These are phyloP conservation scores for Cytospora chrysosperma DNA, from an alignment of 2,329 filamentous ascomycete genomes.

Conservation along the genomic window DNA sequence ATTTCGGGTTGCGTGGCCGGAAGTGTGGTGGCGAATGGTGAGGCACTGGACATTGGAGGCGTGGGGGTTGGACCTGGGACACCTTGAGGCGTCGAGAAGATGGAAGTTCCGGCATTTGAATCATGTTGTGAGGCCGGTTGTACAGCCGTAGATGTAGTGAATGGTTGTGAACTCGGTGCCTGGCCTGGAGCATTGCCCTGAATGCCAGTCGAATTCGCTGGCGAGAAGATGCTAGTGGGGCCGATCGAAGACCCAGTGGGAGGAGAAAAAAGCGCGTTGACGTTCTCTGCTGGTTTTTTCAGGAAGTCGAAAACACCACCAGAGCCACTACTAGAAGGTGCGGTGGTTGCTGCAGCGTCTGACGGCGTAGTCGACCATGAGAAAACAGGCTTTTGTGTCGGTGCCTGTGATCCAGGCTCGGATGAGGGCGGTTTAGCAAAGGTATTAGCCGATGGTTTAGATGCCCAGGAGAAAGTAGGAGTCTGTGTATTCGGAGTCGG, in stretches of 20 bases:
- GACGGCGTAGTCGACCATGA: slow-evolving; percentile 7
- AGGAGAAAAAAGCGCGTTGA: background rate
- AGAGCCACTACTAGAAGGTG: background rate
- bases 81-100: background rate
- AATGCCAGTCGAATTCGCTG: background rate
- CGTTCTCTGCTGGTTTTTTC: slow-evolving; percentile 8
- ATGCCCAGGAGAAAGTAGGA: background rate
- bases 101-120: background rate
- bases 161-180: background rate
- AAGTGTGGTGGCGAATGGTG: background rate
- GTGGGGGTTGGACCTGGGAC: background rate
- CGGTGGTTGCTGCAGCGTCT: background rate
- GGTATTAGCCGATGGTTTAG: background rate
- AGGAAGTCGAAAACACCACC: slow-evolving; percentile 14
- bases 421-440: background rate
- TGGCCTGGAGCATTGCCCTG: background rate
- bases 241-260: background rate
- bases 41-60: background rate
- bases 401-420: background rate
- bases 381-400: background rate
- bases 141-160: background rate
- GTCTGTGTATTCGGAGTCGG: background rate
- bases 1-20: background rate
- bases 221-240: background rate
- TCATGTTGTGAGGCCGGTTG: background rate